A percentile compares a stretch with the other conserved stretches of the same genome.
Evolutionary conservation across 495 filamentous ascomycete genomes (phyloP).

Genomic region (Staphylotrichum tortipilum): DNA sequence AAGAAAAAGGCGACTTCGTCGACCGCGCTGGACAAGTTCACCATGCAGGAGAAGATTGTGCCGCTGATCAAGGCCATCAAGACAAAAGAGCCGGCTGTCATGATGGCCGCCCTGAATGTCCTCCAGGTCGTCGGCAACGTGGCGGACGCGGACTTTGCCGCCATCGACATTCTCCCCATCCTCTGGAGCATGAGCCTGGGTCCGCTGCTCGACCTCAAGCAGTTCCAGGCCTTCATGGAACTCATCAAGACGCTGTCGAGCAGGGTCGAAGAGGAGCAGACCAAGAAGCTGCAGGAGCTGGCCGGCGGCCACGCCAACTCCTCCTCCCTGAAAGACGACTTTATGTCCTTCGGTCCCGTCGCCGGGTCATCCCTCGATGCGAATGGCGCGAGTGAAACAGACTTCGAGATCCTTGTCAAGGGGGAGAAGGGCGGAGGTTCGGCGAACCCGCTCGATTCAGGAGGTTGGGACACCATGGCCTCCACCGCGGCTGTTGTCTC

Average conservation of each 20-base stretch:
- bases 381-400: slow-evolving; percentile 51
- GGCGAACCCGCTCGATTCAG: slow-evolving; percentile 31
- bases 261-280: slow-evolving; percentile 80
- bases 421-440: slow-evolving; percentile 37
- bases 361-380: slow-evolving; percentile 41
- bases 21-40: slow-evolving; percentile 84
- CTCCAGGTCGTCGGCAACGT: slow-evolving; percentile 71
- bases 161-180: slow-evolving; percentile 78
- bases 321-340: slow-evolving; percentile 41
- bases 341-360: slow-evolving; percentile 49
- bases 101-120: slow-evolving; percentile 86
- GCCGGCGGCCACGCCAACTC: slow-evolving; percentile 37
- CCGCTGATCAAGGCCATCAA: slow-evolving; percentile 88
- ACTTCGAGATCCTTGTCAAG: slow-evolving; percentile 82
- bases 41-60: slow-evolving; percentile 92
- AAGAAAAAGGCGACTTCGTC: slow-evolving; percentile 52
- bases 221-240: slow-evolving; percentile 83
- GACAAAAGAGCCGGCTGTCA: slow-evolving; percentile 93
- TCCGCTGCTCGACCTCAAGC: slow-evolving; percentile 72
- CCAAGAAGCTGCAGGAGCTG: slow-evolving; percentile 76
- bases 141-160: slow-evolving; percentile 87
- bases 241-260: slow-evolving; percentile 73
- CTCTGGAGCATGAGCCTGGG: slow-evolving; percentile 91
- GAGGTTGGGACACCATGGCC: slow-evolving; percentile 34
- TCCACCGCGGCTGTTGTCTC: slow-evolving; percentile 19